phyloP scores from a whole-genome alignment of 768 basidiomycete genomes.

The Filobasidium floriforme region DNA sequence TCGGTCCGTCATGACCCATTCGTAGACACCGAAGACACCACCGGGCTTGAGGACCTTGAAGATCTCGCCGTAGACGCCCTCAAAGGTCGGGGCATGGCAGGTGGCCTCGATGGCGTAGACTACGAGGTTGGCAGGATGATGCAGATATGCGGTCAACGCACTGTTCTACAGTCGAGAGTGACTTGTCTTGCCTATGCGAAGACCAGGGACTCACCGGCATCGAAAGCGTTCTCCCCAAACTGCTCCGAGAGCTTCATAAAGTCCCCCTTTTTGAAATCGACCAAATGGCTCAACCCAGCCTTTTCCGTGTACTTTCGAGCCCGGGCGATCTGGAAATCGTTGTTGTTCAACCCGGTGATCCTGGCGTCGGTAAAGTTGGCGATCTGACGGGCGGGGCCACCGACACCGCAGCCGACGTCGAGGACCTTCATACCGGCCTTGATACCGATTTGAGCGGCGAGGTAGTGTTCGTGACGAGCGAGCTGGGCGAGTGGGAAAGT shows the following conservation, averaged over 20 bases:
- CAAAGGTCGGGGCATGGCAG: slow-evolving; percentile 88
- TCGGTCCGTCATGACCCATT: slow-evolving; percentile 98
- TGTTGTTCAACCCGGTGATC: slow-evolving; percentile 88
- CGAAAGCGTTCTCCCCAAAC: slow-evolving; percentile 87
- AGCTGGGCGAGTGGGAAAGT: slow-evolving; percentile 43
- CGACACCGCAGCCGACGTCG: slow-evolving; percentile 96
- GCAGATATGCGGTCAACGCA: too few species aligned
- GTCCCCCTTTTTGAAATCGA: slow-evolving; percentile 82
- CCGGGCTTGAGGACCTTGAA: slow-evolving; percentile 90
- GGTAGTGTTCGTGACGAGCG: slow-evolving; percentile 96
- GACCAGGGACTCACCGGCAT: slow-evolving; percentile 62
- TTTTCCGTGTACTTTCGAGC: slow-evolving; percentile 72
- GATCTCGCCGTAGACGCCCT: slow-evolving; percentile 91
- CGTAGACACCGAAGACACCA: slow-evolving; percentile 96
- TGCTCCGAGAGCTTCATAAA: slow-evolving; percentile 90
- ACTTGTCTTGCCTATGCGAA: too few species aligned
- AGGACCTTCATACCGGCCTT: slow-evolving; percentile 89
- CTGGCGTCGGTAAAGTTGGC: slow-evolving; percentile 78
- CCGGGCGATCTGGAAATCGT: slow-evolving; percentile 85
- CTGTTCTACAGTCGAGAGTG: too few species aligned
- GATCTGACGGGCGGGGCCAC: slow-evolving; percentile 93
- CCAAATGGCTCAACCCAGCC: slow-evolving; percentile 66
- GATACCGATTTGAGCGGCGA: slow-evolving; percentile 74
- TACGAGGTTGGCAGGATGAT: slow-evolving; percentile 35
- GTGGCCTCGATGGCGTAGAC: slow-evolving; percentile 98